Evolutionary conservation across 106 monocot genomes (phyloP), one percentile per base, ranked within the genome.

Genomic region (Dioscorea zingiberensis): DNA sequence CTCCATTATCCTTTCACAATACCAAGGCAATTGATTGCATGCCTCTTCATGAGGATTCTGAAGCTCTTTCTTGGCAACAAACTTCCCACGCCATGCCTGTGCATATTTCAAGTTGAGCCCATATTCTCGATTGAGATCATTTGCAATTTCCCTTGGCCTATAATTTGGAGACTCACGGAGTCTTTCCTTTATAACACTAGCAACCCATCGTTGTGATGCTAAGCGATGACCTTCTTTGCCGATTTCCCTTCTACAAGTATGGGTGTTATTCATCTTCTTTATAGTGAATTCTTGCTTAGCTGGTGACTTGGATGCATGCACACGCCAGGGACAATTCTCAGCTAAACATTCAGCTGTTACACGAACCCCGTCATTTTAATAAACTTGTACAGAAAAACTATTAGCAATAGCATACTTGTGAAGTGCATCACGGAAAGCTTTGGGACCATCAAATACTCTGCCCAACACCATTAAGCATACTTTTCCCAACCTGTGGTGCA

Each of bases 341-440:
- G 74, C 80, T 29, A 73, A 76, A 81, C 97, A 98, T 47, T 76
- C 85, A 7, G 88, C 97, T 6, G 97, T 98, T 9, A 93, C 84
- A 27, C 97, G 86, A 29, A 81, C 73, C 28, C 86, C 83, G 25
- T 98, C 97, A 54, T 98, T 63, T 98, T 98, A 3, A 93, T 75
- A 60, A 82, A 98, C 60, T 82, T 92, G 71, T 98, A 98, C 27
- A 66, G 72, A n/a, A 57, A 98, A 98, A 23, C 85, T 79, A 48
- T 98, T 83, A 17, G 92, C 92, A 58, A 98, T 89, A n/a, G 92
- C 97, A 62, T 84, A 98, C 59, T 93, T 98, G 59, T 93, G 92
- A 48, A 98, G 68, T 18, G 92, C 84, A 63, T 98, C 97, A 48
- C 97, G 88, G 55, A 98, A 93, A 14, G 72, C 81, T 48, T 76